Evolutionary conservation across 1,284 basidiomycete species (phyloP), one percentile per base, ranked within the genome.

Genomic region (Sanghuangporus weigelae): DNA sequence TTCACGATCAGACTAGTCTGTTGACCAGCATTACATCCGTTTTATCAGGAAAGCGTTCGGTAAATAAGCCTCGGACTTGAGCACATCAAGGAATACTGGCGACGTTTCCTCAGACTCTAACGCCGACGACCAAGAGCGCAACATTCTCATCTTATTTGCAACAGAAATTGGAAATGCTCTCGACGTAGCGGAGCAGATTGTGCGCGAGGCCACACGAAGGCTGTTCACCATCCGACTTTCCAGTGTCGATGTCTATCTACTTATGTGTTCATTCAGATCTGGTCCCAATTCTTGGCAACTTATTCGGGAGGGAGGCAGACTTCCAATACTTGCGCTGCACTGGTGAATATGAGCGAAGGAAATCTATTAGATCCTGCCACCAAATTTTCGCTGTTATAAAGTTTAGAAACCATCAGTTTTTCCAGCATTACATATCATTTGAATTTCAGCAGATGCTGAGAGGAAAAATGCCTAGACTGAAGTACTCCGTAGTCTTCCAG

Each of bases 131-230:
- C 21, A 57, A n/a, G 59, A 64, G 23, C 63, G 63, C 3, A 38
- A 54, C 38, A 64, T 84, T 44, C 80, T 91, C 57, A 85, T 97
- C 63, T 79, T 97, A 1, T 96, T 93, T 71, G 95, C 93, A 1
- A 94, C 93, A 16, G 93, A 96, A 75, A 96, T 94, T 0, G 95
- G 95, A 35, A 93, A 88, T 67, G 89, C 95, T 0, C 87, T 92
- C 70, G 93, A 96, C 73, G 84, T 84, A 11, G 91, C 95, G 7
- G 90, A 95, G 72, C 81, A 87, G 44, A 82, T 95, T 46, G 87
- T 89, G 1, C 81, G 89, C 50, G 83, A 90, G 68, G 92, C 89
- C 65, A 80, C 89, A 56, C 78, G 87, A 35, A 81, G 86, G 23
- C 82, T 82, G 49, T 84, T 91, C 66, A 72, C 74, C 46, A 85